phyloP scores from a whole-genome alignment of 306 rosid genomes.

The Vigna reflexopilosa region DNA sequence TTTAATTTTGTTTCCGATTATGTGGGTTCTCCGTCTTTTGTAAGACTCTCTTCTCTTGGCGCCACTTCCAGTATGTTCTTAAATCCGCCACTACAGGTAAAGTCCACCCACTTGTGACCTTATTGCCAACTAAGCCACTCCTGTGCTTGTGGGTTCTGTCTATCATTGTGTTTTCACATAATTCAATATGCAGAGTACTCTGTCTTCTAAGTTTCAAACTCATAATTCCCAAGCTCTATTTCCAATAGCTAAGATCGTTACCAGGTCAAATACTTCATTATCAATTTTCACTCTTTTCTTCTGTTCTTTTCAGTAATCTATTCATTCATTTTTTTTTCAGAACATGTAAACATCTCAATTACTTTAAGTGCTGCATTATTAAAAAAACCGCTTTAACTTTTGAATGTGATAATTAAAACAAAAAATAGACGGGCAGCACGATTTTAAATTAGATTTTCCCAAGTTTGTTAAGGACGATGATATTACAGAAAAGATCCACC shows the following conservation, averaged over 20 bases:
- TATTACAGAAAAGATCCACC: slow-evolving; percentile 9
- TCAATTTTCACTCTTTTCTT: not conserved
- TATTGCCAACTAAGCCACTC: slow-evolving; percentile 25
- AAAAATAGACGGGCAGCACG: not conserved
- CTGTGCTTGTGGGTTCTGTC: slow-evolving; percentile 30
- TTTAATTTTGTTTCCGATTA: slow-evolving; percentile 6
- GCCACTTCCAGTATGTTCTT: slow-evolving; percentile 8
- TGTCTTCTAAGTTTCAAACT: slow-evolving; percentile 13
- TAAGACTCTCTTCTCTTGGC: not conserved
- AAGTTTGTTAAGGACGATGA: not conserved
- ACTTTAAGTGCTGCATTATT: not conserved
- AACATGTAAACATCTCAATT: not conserved
- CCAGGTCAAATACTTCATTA: not conserved
- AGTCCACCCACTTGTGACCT: not conserved
- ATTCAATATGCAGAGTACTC: slow-evolving; percentile 1
- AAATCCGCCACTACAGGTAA: slow-evolving; percentile 20
- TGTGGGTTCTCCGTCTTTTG: slow-evolving; percentile 10
- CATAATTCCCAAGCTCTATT: slow-evolving; percentile 7
- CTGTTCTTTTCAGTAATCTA: not conserved
- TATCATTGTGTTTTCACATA: not conserved
- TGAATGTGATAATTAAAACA: not conserved
- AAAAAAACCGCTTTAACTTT: not conserved
- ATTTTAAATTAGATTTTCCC: not conserved
- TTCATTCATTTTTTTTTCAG: not conserved
- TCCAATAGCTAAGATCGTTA: slow-evolving; percentile 4